Conservation (phyloP, 177 flowering plant genomes). For the Vitis hybrid region DNA sequence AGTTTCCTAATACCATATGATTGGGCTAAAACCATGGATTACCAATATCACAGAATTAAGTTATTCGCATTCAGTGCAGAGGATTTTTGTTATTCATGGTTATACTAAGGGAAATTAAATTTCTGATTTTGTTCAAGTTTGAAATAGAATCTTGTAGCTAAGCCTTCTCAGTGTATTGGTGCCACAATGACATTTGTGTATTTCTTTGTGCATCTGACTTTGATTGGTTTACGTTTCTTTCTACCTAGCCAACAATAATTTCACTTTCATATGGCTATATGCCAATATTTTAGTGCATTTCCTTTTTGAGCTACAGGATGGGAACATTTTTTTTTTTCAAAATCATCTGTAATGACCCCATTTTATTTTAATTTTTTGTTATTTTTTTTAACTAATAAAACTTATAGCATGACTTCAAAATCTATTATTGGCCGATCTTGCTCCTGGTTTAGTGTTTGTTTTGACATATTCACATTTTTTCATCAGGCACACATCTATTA, state of each 20-base stretch:
- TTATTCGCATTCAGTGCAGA: not conserved
- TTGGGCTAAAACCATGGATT: not conserved
- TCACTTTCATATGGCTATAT: too few relatives aligned
- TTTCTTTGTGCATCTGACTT: not conserved
- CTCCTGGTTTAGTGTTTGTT: not conserved
- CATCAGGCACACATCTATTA: constrained; percentile 45
- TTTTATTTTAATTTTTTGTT: not conserved
- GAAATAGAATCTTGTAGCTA: not conserved
- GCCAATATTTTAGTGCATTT: not conserved
- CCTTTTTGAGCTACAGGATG: not conserved
- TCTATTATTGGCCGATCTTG: not conserved
- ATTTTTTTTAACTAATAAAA: too few relatives aligned
- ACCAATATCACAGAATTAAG: not conserved
- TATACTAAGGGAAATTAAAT: not conserved
- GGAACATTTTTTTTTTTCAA: not conserved
- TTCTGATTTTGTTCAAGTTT: not conserved
- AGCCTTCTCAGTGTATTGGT: not conserved
- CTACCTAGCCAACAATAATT: too few relatives aligned
- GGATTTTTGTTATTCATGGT: not conserved
- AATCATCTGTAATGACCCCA: too few relatives aligned
- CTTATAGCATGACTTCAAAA: too few relatives aligned
- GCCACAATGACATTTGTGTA: not conserved
- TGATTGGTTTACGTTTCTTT: not conserved
- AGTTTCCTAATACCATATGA: too few relatives aligned
- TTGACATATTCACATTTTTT: not conserved